Evolutionary conservation across 371 early-diverging fungal species (phyloP), one percentile per base, ranked within the genome.

Genomic region (Rhizomucor miehei): DNA sequence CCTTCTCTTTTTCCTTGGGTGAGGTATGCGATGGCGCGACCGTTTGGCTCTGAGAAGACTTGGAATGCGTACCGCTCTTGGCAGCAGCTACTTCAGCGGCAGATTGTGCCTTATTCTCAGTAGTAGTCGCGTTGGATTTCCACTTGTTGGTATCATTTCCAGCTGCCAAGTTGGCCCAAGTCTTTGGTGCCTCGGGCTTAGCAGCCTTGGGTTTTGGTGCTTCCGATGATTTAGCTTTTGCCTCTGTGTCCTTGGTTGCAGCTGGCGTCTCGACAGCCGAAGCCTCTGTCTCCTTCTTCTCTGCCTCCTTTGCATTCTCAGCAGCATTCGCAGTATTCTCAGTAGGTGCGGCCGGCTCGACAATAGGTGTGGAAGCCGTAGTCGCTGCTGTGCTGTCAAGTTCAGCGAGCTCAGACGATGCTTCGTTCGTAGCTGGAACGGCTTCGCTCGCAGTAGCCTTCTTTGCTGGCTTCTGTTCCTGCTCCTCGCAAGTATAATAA

Each of bases 151-250:
- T 40, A 46, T 43, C 44, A 25, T 23, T n/a, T 44, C 38, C 59
- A 14, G 77, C 73, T 12, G 77, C 75, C 14, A 77, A 48, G 35
- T 70, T 71, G 35, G 82, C 78, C 81, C 81, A 81, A 34, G 77
- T 79, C 62, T 72, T 75, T 19, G 70, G 62, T n/a, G 59, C 55
- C 40, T 46, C 20, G 20, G 62, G 51, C 39, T 44, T 49, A 20
- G 43, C 38, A 25, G 38, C 45, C 23, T 56, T 47, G 5, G 35
- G 29, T 45, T 58, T 58, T 48, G 35, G 37, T 14, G 25, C 14
- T 50, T 56, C 44, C 11, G 21, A 41, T 12, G 47, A 13, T 20
- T 19, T 19, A 0, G 45, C 16, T 5, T 45, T n/a, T 36, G 19
- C 48, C 38, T 55, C 35, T 12, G 34, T 4, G 1, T 39, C 40